Conservation (phyloP, 208 protist genomes). For the Leishmania braziliensis region DNA sequence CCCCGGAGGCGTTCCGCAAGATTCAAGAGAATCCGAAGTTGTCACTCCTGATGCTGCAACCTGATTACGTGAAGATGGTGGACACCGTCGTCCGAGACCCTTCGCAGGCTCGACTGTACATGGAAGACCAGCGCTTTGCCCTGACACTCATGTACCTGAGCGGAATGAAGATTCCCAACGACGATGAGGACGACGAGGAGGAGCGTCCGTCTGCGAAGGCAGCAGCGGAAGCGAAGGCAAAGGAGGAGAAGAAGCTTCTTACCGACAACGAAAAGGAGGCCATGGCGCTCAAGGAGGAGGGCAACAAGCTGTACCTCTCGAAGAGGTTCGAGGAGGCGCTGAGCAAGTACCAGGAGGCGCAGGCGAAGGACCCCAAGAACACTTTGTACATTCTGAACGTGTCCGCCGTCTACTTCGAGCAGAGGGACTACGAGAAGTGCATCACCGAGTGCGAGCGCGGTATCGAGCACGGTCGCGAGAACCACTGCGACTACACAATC, state of each 20-base stretch:
- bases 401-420: conserved; percentile 95
- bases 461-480: conserved; percentile 84
- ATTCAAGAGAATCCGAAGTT: conserved; percentile 90
- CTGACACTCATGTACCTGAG: conserved; percentile 82
- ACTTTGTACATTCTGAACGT: conserved; percentile 90
- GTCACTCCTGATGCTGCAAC: conserved; percentile 82
- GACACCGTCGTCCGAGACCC: conserved; percentile 84
- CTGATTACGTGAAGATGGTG: conserved; percentile 93
- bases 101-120: conserved; percentile 56
- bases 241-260: conserved; percentile 40
- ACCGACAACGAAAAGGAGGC: conserved; percentile 70
- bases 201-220: conserved; percentile 31
- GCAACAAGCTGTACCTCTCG: conserved; percentile 95
- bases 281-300: conserved; percentile 88
- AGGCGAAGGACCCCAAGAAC: conserved; percentile 86
- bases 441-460: conserved; percentile 90
- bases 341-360: conserved; percentile 85
- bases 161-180: conserved; percentile 66
- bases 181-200: conserved; percentile 74
- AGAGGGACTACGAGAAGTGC: conserved; percentile 93
- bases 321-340: conserved; percentile 94
- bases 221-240: conserved; percentile 25
- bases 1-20: conserved; percentile 76
- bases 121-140: conserved; percentile 89
- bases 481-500: conserved; percentile 93